Percentiles rank a stretch among this genome's conserved stretches.
These are phyloP conservation scores for Daldinia bambusicola DNA, from an alignment of 495 filamentous ascomycete genomes.

Conservation along the genomic window DNA sequence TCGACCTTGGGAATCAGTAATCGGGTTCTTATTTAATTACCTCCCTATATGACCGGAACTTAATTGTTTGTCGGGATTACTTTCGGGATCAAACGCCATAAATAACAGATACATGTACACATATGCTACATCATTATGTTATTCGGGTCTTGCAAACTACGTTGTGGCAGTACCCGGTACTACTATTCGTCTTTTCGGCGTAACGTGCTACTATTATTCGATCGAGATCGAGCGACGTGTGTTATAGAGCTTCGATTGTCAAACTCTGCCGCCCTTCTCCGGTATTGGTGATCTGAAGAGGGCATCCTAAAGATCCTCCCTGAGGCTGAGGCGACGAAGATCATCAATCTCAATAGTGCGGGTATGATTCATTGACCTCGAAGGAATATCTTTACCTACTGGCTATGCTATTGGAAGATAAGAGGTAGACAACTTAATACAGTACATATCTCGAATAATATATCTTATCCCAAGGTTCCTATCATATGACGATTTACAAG, in stretches of 20 bases:
- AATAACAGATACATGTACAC: background rate
- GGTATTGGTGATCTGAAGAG: background rate
- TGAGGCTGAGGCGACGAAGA: background rate
- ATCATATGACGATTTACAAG: background rate
- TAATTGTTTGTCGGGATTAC: background rate
- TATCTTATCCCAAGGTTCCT: background rate
- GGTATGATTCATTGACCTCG: background rate
- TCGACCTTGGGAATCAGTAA: background rate
- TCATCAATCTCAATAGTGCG: background rate
- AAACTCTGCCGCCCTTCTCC: background rate
- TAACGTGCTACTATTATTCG: background rate
- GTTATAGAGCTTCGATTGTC: background rate
- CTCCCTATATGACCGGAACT: background rate
- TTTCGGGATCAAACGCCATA: background rate
- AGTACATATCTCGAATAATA: no score
- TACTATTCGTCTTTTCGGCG: background rate
- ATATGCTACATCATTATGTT: background rate
- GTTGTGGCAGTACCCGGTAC: background rate
- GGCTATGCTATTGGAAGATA: no score
- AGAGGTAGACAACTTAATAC: no score
- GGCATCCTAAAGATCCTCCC: conserved; percentile 1
- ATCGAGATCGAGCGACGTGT: background rate
- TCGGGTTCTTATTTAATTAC: no score
- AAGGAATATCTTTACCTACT: background rate
- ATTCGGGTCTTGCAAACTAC: background rate